These are phyloP conservation scores for Durotheca rogersii DNA, from an alignment of 495 filamentous ascomycete genomes.

Conservation along the genomic window DNA sequence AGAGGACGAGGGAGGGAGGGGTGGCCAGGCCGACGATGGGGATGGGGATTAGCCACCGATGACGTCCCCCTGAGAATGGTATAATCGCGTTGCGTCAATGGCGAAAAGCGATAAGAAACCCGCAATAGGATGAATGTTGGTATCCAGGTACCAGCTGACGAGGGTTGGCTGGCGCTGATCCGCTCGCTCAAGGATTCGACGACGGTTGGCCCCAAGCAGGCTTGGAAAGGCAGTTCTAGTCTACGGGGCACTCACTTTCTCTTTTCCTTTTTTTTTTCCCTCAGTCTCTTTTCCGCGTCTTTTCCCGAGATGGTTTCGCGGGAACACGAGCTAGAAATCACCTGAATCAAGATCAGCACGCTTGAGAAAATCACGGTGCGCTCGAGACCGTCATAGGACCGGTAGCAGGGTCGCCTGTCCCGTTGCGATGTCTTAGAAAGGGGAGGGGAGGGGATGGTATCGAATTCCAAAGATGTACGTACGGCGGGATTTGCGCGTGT, in stretches of 20 bases:
- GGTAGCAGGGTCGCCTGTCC: constrained; percentile 24
- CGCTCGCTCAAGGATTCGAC: constrained; percentile 6
- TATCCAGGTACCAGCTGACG: constrained; percentile 16
- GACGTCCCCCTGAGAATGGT: constrained; percentile 29
- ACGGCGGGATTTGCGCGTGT: no score
- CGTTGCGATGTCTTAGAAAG: constrained; percentile 17
- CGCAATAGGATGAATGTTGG: neutral
- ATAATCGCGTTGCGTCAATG: constrained; percentile 31
- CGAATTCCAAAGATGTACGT: constrained; percentile 13
- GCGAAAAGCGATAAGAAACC: constrained; percentile 11
- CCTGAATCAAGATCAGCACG: neutral
- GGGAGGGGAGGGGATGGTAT: constrained; percentile 15
- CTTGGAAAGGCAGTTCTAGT: constrained; percentile 2
- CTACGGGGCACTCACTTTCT: neutral
- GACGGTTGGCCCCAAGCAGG: constrained; percentile 2
- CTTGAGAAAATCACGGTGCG: constrained; percentile 22
- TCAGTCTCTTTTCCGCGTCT: neutral
- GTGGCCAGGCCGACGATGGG: constrained; percentile 11
- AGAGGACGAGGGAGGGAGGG: constrained; percentile 12
- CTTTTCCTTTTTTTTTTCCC: neutral
- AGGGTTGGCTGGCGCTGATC: constrained; percentile 24
- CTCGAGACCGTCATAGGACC: constrained; percentile 18
- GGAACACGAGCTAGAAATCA: constrained; percentile 23
- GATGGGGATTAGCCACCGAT: constrained; percentile 15
- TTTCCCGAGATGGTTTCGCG: constrained; percentile 13